These are phyloP conservation scores for Solanum peruvianum DNA, from an alignment of 257 asterid species.

Conservation along the genomic window DNA sequence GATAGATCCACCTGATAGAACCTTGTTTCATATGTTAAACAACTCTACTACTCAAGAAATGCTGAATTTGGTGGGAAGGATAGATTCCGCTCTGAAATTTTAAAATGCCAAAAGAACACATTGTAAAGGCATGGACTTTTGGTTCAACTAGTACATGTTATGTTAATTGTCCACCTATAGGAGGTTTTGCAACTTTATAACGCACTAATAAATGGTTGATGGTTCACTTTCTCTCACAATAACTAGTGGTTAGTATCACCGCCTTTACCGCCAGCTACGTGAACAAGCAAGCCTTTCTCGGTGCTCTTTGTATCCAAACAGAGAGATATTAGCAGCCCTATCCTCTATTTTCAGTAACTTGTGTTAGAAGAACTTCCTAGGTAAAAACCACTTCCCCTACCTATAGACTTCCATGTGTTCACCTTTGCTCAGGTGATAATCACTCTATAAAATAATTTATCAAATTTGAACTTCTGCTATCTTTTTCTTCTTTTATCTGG, in stretches of 20 bases:
- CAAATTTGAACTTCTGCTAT: background rate
- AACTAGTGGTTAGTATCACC: background rate
- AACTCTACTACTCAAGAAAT: background rate
- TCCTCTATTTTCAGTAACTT: background rate
- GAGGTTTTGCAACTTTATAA: background rate
- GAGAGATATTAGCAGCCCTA: background rate
- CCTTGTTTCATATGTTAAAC: background rate
- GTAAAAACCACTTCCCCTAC: background rate
- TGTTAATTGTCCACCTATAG: background rate
- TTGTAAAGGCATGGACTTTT: background rate
- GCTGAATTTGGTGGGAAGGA: background rate
- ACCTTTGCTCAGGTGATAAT: background rate
- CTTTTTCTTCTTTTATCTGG: background rate
- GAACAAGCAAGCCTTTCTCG: background rate
- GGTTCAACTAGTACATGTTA: background rate
- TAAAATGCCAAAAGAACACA: background rate
- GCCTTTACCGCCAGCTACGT: background rate
- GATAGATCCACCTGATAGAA: background rate
- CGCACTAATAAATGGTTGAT: background rate
- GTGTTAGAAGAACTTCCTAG: background rate
- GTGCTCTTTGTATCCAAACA: background rate
- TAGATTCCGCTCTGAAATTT: background rate
- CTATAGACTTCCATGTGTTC: background rate
- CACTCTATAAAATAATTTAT: background rate
- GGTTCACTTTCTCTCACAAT: background rate